phyloP scores from a whole-genome alignment of 345 rosid genomes.

The Syzygium jambos region DNA sequence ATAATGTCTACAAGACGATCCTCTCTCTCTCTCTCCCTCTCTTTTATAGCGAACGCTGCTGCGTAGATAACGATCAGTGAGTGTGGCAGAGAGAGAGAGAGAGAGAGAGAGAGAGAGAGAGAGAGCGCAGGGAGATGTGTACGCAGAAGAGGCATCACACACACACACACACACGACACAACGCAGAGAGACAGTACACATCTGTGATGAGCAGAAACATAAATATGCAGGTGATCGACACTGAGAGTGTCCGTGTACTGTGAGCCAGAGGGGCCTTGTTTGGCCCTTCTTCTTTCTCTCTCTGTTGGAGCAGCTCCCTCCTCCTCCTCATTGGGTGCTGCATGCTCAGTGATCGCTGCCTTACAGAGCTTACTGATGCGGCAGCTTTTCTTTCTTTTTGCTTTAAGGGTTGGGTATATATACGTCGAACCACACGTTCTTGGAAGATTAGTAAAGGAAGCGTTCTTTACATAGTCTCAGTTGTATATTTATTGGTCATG shows the following conservation, averaged over 20 bases:
- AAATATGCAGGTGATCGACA: not conserved
- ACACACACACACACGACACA: not conserved
- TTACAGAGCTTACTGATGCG: not conserved
- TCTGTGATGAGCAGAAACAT: not conserved
- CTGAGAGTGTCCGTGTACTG: not conserved
- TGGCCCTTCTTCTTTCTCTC: not conserved
- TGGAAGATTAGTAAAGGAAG: not conserved
- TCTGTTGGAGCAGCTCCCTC: not conserved
- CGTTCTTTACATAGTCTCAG: not conserved
- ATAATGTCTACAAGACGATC: not conserved
- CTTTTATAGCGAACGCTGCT: not conserved
- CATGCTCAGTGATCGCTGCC: not conserved
- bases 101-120: not conserved
- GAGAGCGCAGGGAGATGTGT: not conserved
- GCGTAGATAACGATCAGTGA: not conserved
- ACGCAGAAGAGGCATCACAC: not conserved
- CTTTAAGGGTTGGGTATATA: not conserved
- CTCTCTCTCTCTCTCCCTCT: not conserved
- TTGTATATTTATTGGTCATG: not conserved
- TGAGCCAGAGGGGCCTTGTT: not conserved
- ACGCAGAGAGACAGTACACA: not conserved
- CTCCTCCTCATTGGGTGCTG: not conserved
- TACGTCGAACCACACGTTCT: not conserved
- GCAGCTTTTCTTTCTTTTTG: not conserved
- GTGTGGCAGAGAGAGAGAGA: not conserved